Evolutionary conservation across 2,329 filamentous ascomycete genomes (phyloP).

Genomic region (Aaosphaeria arxii): DNA sequence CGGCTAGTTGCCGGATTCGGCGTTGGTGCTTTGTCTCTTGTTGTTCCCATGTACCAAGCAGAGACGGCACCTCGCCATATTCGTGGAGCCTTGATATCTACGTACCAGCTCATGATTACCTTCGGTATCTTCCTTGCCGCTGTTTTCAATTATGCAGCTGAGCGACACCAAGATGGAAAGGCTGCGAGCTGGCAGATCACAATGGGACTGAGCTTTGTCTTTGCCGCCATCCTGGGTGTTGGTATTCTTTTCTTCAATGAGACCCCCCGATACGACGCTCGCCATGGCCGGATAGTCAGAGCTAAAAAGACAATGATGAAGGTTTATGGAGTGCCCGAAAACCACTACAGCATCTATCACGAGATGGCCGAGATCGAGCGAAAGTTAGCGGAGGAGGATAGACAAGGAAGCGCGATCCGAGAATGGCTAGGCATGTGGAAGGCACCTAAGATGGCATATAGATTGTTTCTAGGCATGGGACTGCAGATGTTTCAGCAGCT

Average conservation of each 20-base stretch:
- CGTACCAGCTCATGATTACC: conserved; percentile 67
- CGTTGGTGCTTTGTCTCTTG: conserved; percentile 61
- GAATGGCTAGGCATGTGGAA: conserved; percentile 57
- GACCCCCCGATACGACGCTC: conserved; percentile 56
- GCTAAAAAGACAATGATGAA: conserved; percentile 50
- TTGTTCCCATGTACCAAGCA: conserved; percentile 59
- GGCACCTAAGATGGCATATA: conserved; percentile 63
- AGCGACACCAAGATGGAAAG: conserved; percentile 38
- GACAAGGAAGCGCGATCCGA: conserved; percentile 44
- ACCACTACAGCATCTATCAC: conserved; percentile 50
- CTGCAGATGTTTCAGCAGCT: conserved; percentile 66
- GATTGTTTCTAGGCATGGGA: conserved; percentile 58
- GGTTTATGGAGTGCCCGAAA: conserved; percentile 53
- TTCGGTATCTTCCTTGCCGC: conserved; percentile 58
- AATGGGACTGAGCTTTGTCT: conserved; percentile 55
- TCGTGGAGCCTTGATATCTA: conserved; percentile 59
- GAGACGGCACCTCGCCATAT: conserved; percentile 63
- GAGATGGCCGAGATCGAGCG: conserved; percentile 55
- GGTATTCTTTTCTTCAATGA: conserved; percentile 56
- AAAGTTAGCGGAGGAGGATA: conserved; percentile 51
- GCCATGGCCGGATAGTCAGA: conserved; percentile 48
- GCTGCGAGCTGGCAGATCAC: conserved; percentile 63
- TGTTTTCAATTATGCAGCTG: conserved; percentile 58
- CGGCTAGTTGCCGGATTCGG: conserved; percentile 62
- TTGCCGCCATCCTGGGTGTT: conserved; percentile 49